Evolutionary conservation across 2,329 filamentous ascomycete genomes (phyloP), one percentile per base, ranked within the genome.

Genomic region (Botrytis aclada): DNA sequence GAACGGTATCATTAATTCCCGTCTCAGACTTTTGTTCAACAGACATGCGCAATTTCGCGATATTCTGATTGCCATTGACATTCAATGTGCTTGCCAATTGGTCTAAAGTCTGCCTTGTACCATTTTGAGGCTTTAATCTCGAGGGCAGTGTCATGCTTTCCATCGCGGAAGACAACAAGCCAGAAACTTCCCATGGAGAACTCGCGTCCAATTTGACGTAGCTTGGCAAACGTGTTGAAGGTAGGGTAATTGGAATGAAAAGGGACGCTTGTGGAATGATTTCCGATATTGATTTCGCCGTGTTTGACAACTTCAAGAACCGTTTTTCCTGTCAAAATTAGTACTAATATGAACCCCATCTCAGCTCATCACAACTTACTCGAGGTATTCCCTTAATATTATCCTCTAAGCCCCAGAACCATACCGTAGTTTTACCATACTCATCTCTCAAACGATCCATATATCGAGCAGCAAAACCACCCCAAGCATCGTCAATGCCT

Each of bases 361-460:
- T 47, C 64, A 58, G 47, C 45, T 70, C 54, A 73, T 41, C 45
- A 69, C 56, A 74, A 79, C 83, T 81, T 80, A 91, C 89, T 78
- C 88, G 84, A 56, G 86, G 82, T 43, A 86, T 83, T 61, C 84
- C 87, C 66, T 82, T 84, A 58, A 86, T 84, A 1, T 84, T 83
- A 72, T 91, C 90, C 81, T 97, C 92, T 34, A 94, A 81, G 0
- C 92, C 95, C 91, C 95, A 98, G 20, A 94, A 88, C 92, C 94
- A 97, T 45, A 98, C 88, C 69, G 89, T 89, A 47, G 90, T 88
- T 83, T 98, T 98, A 43, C 94, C 93, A 81, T 95, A 95, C 81
- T 99, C 96, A 80, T 99, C 96, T 74, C 93, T 85, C 73, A 99
- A 83, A 43, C 90, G 87, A 80, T 98, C 91, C 39, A 94, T 81